Percentiles rank a stretch among this genome's conserved stretches.
Conservation (phyloP, 2,329 filamentous ascomycete genomes). For the Aspergillus transmontanensis region DNA sequence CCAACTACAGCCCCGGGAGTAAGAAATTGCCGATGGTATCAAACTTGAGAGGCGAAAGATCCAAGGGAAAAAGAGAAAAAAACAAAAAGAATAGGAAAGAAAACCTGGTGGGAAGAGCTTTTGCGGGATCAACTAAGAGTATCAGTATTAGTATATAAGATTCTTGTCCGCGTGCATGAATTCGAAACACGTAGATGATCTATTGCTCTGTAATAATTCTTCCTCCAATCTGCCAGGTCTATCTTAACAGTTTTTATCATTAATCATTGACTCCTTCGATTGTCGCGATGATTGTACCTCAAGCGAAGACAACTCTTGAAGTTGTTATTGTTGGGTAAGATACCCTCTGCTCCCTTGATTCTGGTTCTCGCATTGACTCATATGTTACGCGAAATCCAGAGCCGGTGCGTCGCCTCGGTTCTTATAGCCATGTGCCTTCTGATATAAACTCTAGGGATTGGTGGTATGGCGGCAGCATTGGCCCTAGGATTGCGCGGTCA, state of each 20-base stretch:
- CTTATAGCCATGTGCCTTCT: neutral
- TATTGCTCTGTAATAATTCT: neutral
- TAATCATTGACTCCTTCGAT: neutral
- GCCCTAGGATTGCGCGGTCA: neutral
- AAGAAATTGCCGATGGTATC: neutral
- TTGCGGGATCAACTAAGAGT: neutral
- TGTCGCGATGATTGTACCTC: neutral
- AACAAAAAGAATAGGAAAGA: neutral
- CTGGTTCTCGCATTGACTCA: neutral
- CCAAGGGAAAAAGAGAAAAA: neutral
- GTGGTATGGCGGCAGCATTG: neutral
- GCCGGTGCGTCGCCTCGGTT: neutral
- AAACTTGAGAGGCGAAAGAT: neutral
- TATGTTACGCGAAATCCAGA: neutral
- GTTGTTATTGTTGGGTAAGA: neutral
- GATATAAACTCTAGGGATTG: neutral
- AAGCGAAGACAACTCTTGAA: neutral
- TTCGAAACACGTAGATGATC: neutral
- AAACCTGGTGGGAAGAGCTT: neutral
- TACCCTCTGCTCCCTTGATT: neutral
- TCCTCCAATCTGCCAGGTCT: neutral
- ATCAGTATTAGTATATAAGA: neutral
- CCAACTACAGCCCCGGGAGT: neutral
- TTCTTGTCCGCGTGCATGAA: neutral
- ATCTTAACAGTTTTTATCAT: neutral